Percentiles rank a stretch among this genome's conserved stretches.
phyloP scores from a whole-genome alignment of 257 asterid species.

The Fraxinus anomala region DNA sequence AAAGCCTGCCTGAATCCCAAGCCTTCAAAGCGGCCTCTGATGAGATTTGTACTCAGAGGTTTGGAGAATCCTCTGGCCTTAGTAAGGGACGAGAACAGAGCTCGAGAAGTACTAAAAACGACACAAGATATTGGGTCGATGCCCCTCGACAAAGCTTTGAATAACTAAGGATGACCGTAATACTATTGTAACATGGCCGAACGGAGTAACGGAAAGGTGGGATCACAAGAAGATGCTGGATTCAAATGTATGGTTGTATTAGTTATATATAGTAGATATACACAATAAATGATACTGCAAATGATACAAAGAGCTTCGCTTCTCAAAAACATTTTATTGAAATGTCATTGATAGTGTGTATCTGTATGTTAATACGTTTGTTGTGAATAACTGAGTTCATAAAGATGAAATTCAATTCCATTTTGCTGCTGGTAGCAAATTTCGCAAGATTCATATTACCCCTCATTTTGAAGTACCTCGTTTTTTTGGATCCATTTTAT shows the following conservation, averaged over 20 bases:
- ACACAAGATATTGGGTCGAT: not conserved
- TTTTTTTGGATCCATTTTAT: not conserved
- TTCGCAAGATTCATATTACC: not conserved
- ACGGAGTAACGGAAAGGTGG: not conserved
- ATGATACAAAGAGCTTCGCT: not conserved
- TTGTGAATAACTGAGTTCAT: not conserved
- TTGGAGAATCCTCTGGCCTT: constrained; percentile 18
- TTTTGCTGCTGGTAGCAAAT: not conserved
- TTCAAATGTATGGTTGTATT: constrained; percentile 1
- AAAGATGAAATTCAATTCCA: not conserved
- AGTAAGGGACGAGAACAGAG: not conserved
- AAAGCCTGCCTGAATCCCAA: constrained; percentile 3
- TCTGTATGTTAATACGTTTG: not conserved
- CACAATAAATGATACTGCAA: not conserved
- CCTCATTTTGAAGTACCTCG: not conserved
- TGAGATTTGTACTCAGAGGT: constrained; percentile 12
- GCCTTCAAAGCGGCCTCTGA: constrained; percentile 10
- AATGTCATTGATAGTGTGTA: not conserved
- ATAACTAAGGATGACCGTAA: not conserved
- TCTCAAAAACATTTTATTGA: not conserved
- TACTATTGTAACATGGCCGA: not conserved
- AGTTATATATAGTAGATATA: not conserved
- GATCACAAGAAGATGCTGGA: not conserved
- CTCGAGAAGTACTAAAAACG: not conserved
- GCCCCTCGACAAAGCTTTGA: not conserved